Conservation (phyloP, 2,329 filamentous ascomycete species). For the Chrysoporthe cubensis region DNA sequence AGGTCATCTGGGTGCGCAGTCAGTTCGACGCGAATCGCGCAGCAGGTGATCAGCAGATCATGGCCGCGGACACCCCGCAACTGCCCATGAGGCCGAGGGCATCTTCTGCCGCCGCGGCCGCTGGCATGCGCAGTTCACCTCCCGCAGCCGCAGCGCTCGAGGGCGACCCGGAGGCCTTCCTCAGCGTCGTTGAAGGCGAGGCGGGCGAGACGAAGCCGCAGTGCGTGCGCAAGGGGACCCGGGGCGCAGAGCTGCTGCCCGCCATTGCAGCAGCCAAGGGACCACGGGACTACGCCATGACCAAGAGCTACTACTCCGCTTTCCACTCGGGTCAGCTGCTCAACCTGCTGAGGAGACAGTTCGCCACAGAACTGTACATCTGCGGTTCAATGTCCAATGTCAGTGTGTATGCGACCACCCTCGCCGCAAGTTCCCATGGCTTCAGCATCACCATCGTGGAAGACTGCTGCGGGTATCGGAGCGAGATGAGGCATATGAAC, state of each 20-base stretch:
- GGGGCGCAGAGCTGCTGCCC: conserved; percentile 51
- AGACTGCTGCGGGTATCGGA: conserved; percentile 85
- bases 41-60: conserved; percentile 56
- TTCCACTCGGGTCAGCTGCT: conserved; percentile 77
- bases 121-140: conserved; percentile 37
- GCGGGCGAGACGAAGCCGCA: conserved; percentile 38
- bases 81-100: conserved; percentile 30
- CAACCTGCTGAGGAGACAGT: conserved; percentile 76
- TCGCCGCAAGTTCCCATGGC: conserved; percentile 87
- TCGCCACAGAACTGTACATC: conserved; percentile 87
- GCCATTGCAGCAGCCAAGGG: conserved; percentile 48
- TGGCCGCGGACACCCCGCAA: conserved; percentile 44
- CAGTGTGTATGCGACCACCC: conserved; percentile 86
- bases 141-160: conserved; percentile 18
- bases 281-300: conserved; percentile 54
- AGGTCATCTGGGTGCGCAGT: conserved; percentile 84
- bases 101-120: conserved; percentile 11
- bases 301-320: conserved; percentile 86
- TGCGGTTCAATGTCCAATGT: conserved; percentile 87
- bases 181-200: conserved; percentile 30
- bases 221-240: conserved; percentile 50
- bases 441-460: conserved; percentile 85
- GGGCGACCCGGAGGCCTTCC: conserved; percentile 44
- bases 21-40: conserved; percentile 68
- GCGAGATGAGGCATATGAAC: conserved; percentile 67